Percentiles rank a stretch among this genome's conserved stretches.
These are phyloP conservation scores for Yamadazyma taylorii DNA, from an alignment of 1,139 yeast genomes.

Conservation along the genomic window DNA sequence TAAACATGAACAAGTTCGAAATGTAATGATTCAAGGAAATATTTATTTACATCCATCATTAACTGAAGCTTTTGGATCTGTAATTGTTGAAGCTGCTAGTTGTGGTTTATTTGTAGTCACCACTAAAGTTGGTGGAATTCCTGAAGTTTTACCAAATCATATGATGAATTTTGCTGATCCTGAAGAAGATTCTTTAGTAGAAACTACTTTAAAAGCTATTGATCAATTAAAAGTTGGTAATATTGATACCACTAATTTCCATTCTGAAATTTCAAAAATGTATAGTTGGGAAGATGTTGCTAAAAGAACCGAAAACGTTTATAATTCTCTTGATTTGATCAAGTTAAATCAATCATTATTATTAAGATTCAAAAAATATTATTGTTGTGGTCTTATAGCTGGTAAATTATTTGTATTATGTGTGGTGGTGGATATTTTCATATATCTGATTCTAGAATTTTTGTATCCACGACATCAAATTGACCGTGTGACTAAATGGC, in stretches of 20 bases:
- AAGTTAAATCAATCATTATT: conserved; percentile 51
- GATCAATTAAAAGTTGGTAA: conserved; percentile 51
- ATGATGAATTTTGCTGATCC: conserved; percentile 95
- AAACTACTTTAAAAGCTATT: conserved; percentile 68
- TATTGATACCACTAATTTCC: conserved; percentile 76
- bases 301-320: conserved; percentile 77
- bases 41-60: conserved; percentile 91
- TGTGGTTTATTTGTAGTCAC: conserved; percentile 94
- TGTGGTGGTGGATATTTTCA: conserved; percentile 73
- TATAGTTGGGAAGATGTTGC: conserved; percentile 96
- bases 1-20: conserved; percentile 88
- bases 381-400: conserved; percentile 80
- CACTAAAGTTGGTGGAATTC: conserved; percentile 96
- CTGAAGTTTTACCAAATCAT: conserved; percentile 89
- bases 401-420: conserved; percentile 79
- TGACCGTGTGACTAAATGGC: conserved; percentile 82
- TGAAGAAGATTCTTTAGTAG: conserved; percentile 72
- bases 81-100: conserved; percentile 94
- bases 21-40: conserved; percentile 91
- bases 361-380: conserved; percentile 54
- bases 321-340: conserved; percentile 52
- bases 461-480: conserved; percentile 66
- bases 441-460: conserved; percentile 65
- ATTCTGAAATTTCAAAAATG: conserved; percentile 74
- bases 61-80: conserved; percentile 98